Base-by-base conservation (phyloP, 768 basidiomycete genomes). In the Pholiota molesta region DNA sequence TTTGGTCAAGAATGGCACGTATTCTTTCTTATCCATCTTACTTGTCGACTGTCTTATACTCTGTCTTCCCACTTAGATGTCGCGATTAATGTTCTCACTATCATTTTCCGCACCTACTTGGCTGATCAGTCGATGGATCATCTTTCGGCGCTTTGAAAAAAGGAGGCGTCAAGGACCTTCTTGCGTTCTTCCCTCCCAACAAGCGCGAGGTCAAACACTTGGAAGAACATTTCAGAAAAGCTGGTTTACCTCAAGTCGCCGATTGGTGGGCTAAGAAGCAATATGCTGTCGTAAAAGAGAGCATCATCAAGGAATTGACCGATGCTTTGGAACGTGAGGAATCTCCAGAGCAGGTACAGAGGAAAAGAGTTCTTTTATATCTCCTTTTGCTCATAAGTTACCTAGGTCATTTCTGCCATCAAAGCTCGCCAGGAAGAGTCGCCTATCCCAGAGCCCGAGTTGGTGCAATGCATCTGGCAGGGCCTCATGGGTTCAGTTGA, bases 191-290 rank as follows among this genome's bases (percentile, higher is more conserved):
- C 83, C 95, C 95, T 17, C 77, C 84, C 8, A 91, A 90, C 75
- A 93, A 89, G 74, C 87, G 93, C 62, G 86, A 89, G 52, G 81
- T 82, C 66, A 86, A 89, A 69, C 73, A 79, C 44, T 81, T 98
- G 54, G 94, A 96, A 67, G 89, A 91, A 7, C 89, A 95, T 72
- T 97, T 99, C 83, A 92, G 85, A 77, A 84, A 86, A 60, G 90
- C 87, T 62, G 88, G 86, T 19, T 79, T 97, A 19, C 77, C 87
- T 19, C 86, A 88, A 67, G 86, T 98, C 45, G 89, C 92, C 2
- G 97, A 99, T 16, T 98, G 94, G 94, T 98, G 92, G 84, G 86
- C 87, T 51, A 97, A 96, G 83, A 90, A 88, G 73, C 93, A 95
- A 72, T 88, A 88, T 62, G 88, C 88, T 59, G 86, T 89, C 61